A percentile compares a stretch with the other conserved stretches of the same genome.
Conservation (phyloP, 2,329 filamentous ascomycete genomes). For the Chaetoscypha palmicola region DNA sequence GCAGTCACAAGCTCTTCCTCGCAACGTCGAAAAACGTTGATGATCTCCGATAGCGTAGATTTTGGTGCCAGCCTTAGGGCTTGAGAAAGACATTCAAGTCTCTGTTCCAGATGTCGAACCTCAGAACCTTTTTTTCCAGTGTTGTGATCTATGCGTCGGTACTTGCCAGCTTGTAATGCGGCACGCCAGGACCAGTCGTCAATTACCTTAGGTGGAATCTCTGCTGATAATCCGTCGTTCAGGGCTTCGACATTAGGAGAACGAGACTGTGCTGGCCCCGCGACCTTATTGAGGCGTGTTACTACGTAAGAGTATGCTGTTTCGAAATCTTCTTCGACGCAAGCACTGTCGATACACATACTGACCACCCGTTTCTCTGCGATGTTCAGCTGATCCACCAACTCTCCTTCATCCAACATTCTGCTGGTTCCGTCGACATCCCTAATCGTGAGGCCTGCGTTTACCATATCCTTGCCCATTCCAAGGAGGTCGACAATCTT, state of each 20-base stretch:
- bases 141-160: conserved; percentile 49
- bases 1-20: conserved; percentile 69
- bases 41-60: conserved; percentile 63
- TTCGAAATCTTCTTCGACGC: conserved; percentile 74
- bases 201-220: conserved; percentile 21
- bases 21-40: conserved; percentile 67
- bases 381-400: conserved; percentile 30
- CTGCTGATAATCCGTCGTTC: conserved; percentile 21
- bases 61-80: conserved; percentile 68
- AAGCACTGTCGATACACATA: conserved; percentile 73
- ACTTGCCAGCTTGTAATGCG: conserved; percentile 70
- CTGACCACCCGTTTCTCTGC: conserved; percentile 64
- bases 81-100: conserved; percentile 71
- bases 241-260: conserved; percentile 17
- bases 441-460: conserved; percentile 42
- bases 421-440: conserved; percentile 13
- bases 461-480: conserved; percentile 60
- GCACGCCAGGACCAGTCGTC: conserved; percentile 75
- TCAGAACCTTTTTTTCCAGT: conserved; percentile 52
- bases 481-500: conserved; percentile 65
- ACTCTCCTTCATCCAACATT: conserved; percentile 7
- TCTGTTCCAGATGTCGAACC: conserved; percentile 69
- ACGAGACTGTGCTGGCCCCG: conserved; percentile 25
- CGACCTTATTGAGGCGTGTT: conserved; percentile 50
- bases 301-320: conserved; percentile 80